Evolutionary conservation across 2,329 filamentous ascomycete genomes (phyloP).

Genomic region (Alternaria gansuensis): DNA sequence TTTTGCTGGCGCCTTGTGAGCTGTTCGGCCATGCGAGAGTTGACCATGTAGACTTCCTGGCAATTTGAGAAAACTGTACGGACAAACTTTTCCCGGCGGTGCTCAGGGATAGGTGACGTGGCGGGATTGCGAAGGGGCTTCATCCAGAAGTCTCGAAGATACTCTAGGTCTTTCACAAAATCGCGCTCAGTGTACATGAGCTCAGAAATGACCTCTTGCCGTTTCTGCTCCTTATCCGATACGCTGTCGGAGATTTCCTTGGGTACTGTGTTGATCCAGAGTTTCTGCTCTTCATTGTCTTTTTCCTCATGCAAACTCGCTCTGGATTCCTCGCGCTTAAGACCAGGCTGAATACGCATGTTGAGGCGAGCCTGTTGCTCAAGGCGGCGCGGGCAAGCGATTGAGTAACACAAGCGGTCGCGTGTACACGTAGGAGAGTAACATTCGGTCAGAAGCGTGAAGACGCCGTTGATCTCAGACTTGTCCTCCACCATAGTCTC

Average conservation of each 20-base stretch:
- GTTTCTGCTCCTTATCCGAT: conserved; percentile 91
- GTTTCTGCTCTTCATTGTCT: conserved; percentile 92
- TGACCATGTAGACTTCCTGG: conserved; percentile 92
- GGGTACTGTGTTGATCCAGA: conserved; percentile 98
- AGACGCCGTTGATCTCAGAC: conserved; percentile 90
- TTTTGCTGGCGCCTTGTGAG: conserved; percentile 91
- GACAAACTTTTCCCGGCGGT: conserved; percentile 88
- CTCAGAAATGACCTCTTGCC: conserved; percentile 97
- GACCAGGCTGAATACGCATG: conserved; percentile 87
- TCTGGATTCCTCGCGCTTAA: conserved; percentile 75
- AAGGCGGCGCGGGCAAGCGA: conserved; percentile 89
- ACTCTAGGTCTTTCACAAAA: conserved; percentile 98
- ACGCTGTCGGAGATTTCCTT: conserved; percentile 93
- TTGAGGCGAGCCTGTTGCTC: conserved; percentile 96
- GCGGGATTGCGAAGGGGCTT: conserved; percentile 76
- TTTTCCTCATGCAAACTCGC: conserved; percentile 84
- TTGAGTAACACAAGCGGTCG: conserved; percentile 96
- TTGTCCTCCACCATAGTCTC: conserved; percentile 90
- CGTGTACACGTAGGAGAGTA: conserved; percentile 97
- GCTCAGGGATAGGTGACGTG: conserved; percentile 85
- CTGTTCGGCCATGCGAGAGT: conserved; percentile 85
- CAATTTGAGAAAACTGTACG: conserved; percentile 96
- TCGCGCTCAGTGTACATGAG: conserved; percentile 98
- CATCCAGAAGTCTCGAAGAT: conserved; percentile 98
- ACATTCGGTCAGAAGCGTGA: conserved; percentile 94